A percentile compares a stretch with the other conserved stretches of the same genome.
phyloP scores from a whole-genome alignment of 2,329 filamentous ascomycete genomes.

The Zasmidium cellare region DNA sequence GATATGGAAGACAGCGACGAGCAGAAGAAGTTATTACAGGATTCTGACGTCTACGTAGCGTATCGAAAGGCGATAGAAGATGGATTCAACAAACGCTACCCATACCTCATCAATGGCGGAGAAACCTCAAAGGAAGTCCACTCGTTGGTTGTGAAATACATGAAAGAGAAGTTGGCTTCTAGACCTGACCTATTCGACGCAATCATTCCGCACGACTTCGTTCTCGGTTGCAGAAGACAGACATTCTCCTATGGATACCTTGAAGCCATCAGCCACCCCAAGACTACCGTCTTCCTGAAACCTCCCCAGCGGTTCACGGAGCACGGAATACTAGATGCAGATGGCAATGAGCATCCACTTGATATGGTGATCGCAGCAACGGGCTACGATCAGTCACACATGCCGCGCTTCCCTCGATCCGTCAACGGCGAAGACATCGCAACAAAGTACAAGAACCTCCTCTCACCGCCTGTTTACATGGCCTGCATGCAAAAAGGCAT shows the following conservation, averaged over 20 bases:
- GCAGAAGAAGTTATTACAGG: conserved; percentile 42
- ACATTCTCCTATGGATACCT: conserved; percentile 25
- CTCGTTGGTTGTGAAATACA: conserved; percentile 20
- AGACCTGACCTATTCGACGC: conserved; percentile 19
- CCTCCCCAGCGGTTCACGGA: conserved; percentile 20
- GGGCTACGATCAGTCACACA: conserved; percentile 24
- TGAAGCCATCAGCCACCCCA: conserved; percentile 20
- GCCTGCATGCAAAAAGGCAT: conserved; percentile 19
- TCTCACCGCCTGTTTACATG: conserved; percentile 24
- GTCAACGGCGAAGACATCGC: conserved; percentile 20
- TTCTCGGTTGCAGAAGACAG: conserved; percentile 21
- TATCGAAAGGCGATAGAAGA: conserved; percentile 25
- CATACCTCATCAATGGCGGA: conserved; percentile 25
- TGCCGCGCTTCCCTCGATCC: conserved; percentile 18
- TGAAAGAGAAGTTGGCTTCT: conserved; percentile 20
- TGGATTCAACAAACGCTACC: conserved; percentile 17
- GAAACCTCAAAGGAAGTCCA: conserved; percentile 14
- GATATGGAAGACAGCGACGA: conserved; percentile 57
- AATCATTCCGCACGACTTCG: conserved; percentile 23
- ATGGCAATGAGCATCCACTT: conserved; percentile 20
- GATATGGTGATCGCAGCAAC: conserved; percentile 25
- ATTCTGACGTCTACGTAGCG: conserved; percentile 22
- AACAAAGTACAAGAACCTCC: conserved; percentile 6
- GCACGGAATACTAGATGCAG: conserved; percentile 17
- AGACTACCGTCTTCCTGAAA: conserved; percentile 16